Evolutionary conservation across 345 rosid species (phyloP).

Genomic region (Gossypium rotundifolium): DNA sequence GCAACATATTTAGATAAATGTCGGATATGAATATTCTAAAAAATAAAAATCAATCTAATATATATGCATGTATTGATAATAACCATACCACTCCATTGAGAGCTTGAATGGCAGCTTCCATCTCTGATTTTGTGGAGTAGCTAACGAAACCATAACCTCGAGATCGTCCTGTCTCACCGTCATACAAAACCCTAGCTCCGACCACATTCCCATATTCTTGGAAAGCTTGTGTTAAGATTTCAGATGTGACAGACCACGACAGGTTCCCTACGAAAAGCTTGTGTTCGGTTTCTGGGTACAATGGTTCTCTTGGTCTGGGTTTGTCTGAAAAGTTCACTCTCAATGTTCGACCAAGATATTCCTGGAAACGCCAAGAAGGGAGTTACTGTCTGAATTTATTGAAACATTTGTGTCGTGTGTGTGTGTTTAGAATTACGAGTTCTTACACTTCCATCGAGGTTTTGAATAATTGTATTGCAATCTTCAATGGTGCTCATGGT

Average conservation of each 20-base stretch:
- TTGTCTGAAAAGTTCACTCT: slow-evolving; percentile 77
- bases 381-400: neutral
- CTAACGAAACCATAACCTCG: slow-evolving; percentile 79
- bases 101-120: slow-evolving; percentile 72
- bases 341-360: slow-evolving; percentile 56
- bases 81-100: slow-evolving; percentile 52
- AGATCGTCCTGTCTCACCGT: slow-evolving; percentile 84
- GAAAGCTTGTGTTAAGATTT: slow-evolving; percentile 61
- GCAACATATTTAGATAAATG: too few species aligned
- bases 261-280: slow-evolving; percentile 84
- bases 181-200: slow-evolving; percentile 78
- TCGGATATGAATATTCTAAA: too few species aligned
- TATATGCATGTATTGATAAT: too few species aligned
- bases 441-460: slow-evolving; percentile 88
- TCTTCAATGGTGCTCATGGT: slow-evolving; percentile 86
- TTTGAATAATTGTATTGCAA: slow-evolving; percentile 57
- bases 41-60: neutral
- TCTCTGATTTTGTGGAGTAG: slow-evolving; percentile 54
- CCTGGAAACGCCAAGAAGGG: slow-evolving; percentile 28
- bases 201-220: slow-evolving; percentile 67
- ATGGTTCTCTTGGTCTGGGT: slow-evolving; percentile 55
- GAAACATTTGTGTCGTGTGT: neutral
- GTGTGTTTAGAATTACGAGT: neutral
- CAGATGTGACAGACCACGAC: slow-evolving; percentile 79
- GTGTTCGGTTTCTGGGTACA: slow-evolving; percentile 77